Conservation (phyloP, 176 grass and related monocot genomes). For the Eleusine coracana region DNA sequence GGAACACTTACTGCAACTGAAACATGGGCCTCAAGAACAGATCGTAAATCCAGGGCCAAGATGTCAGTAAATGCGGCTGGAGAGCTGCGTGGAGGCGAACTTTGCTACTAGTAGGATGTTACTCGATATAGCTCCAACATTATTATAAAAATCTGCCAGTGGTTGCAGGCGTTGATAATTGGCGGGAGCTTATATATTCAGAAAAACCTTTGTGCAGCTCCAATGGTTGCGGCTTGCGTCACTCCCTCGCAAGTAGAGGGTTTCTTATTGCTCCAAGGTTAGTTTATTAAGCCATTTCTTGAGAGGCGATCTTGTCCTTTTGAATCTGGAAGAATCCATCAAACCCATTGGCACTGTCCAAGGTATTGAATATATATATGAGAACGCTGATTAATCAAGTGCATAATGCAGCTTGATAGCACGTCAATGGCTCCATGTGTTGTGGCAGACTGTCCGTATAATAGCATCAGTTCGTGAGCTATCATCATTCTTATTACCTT, state of each 20-base stretch:
- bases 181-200: constrained; percentile 41
- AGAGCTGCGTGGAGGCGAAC: too few relatives aligned
- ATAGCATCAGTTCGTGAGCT: not conserved
- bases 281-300: constrained; percentile 22
- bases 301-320: constrained; percentile 42
- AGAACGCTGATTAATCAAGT: constrained; percentile 27
- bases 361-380: not conserved
- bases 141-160: constrained; percentile 11
- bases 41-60: not conserved
- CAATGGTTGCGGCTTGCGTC: constrained; percentile 35
- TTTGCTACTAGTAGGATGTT: not conserved
- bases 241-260: constrained; percentile 15
- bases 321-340: constrained; percentile 51
- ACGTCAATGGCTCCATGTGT: not conserved
- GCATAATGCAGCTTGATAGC: constrained; percentile 14
- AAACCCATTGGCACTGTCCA: constrained; percentile 8
- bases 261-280: constrained; percentile 38
- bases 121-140: not conserved
- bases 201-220: constrained; percentile 36
- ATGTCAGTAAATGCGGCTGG: not conserved
- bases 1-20: not conserved
- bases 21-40: not conserved
- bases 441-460: not conserved
- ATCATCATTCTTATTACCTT: not conserved
- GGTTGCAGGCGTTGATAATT: constrained; percentile 31